phyloP scores from a whole-genome alignment of 2,329 filamentous ascomycete genomes.

The Aspergillus sp. region DNA sequence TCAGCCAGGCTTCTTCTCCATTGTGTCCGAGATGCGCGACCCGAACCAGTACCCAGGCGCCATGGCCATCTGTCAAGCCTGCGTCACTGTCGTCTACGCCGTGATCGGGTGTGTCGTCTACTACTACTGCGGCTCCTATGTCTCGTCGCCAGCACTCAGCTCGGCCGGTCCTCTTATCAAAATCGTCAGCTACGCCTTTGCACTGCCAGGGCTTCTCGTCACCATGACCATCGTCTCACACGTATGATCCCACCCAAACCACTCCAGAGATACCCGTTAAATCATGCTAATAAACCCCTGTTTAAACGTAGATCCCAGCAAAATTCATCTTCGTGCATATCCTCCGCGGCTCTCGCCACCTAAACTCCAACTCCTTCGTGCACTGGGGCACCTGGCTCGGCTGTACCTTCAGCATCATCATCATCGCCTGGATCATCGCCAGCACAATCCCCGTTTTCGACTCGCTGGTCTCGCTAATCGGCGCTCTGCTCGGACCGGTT shows the following conservation, averaged over 20 bases:
- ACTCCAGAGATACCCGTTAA: too few species aligned
- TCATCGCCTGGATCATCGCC: slow-evolving; percentile 21
- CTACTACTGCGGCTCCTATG: slow-evolving; percentile 44
- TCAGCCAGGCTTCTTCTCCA: slow-evolving; percentile 28
- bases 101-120: slow-evolving; percentile 42
- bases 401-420: slow-evolving; percentile 16
- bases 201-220: slow-evolving; percentile 28
- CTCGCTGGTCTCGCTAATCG: slow-evolving; percentile 19
- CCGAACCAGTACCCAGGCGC: slow-evolving; percentile 29
- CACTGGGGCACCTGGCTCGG: slow-evolving; percentile 22
- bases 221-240: slow-evolving; percentile 17
- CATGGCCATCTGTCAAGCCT: slow-evolving; percentile 29
- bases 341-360: slow-evolving; percentile 16
- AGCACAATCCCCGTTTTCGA: slow-evolving; percentile 23
- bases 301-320: background rate
- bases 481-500: slow-evolving; percentile 19
- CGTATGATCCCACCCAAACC: background rate
- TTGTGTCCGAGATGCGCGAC: slow-evolving; percentile 38
- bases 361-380: slow-evolving; percentile 14
- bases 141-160: slow-evolving; percentile 47
- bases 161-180: slow-evolving; percentile 44
- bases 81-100: slow-evolving; percentile 32
- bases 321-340: slow-evolving; percentile 14
- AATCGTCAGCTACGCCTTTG: slow-evolving; percentile 42
- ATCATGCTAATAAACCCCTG: too few species aligned